Conservation (phyloP, 1,284 basidiomycete genomes). For the Irpex lacteus region DNA sequence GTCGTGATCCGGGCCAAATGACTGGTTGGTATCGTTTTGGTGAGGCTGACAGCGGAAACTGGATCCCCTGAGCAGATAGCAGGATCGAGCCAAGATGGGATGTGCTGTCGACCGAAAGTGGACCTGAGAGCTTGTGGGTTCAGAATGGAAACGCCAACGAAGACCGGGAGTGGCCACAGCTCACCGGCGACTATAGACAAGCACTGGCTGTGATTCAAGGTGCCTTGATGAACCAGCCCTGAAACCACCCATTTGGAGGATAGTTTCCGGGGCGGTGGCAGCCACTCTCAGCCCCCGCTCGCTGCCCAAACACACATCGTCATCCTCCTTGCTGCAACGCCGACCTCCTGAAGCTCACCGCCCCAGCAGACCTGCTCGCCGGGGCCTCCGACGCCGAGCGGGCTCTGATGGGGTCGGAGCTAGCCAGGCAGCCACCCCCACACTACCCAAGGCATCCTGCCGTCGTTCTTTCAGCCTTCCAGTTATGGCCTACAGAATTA, state of each 20-base stretch:
- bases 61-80: too few relatives aligned
- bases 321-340: not conserved
- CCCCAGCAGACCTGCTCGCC: not conserved
- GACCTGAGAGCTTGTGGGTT: not conserved
- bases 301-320: too few relatives aligned
- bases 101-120: too few relatives aligned
- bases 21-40: not conserved
- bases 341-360: not conserved
- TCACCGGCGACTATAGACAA: not conserved
- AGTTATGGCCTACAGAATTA: constrained; percentile 2
- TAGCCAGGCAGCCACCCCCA: not conserved
- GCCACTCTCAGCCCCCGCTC: not conserved
- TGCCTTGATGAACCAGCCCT: not conserved
- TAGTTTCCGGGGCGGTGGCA: constrained; percentile 11
- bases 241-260: constrained; percentile 6
- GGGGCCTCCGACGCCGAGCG: not conserved
- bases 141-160: constrained; percentile 2
- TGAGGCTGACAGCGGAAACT: not conserved
- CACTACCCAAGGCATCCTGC: not conserved
- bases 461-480: constrained; percentile 17
- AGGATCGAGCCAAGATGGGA: too few relatives aligned
- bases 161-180: not conserved
- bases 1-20: constrained; percentile 34
- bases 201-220: too few relatives aligned
- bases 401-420: not conserved